A percentile compares a stretch with the other conserved stretches of the same genome.
Conservation (phyloP, 179 eudicot genomes). For the Spinacia oleracea region DNA sequence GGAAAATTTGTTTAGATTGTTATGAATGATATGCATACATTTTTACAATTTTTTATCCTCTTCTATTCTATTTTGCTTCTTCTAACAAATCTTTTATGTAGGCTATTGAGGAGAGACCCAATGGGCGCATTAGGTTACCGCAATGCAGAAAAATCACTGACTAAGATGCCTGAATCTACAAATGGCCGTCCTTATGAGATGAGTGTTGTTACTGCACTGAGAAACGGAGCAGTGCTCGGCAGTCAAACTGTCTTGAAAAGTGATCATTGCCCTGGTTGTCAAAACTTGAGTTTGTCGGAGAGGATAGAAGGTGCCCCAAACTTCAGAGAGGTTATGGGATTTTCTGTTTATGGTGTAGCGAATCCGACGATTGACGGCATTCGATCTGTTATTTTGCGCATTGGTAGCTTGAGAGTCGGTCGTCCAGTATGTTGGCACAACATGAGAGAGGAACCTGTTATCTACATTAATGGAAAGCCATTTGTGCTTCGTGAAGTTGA, state of each 20-base stretch:
- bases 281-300: slow-evolving; percentile 68
- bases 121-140: slow-evolving; percentile 96
- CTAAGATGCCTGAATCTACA: slow-evolving; percentile 55
- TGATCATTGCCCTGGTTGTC: slow-evolving; percentile 96
- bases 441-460: slow-evolving; percentile 98
- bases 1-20: neutral
- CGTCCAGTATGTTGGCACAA: slow-evolving; percentile 94
- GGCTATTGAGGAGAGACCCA: slow-evolving; percentile 93
- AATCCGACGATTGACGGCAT: slow-evolving; percentile 93
- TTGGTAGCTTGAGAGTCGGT: slow-evolving; percentile 66
- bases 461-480: slow-evolving; percentile 93
- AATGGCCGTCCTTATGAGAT: slow-evolving; percentile 83
- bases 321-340: slow-evolving; percentile 90
- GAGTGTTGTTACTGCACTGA: slow-evolving; percentile 82
- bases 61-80: slow-evolving; percentile 11
- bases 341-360: slow-evolving; percentile 97
- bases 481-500: slow-evolving; percentile 99
- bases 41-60: neutral
- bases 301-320: slow-evolving; percentile 99
- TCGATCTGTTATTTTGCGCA: slow-evolving; percentile 76
- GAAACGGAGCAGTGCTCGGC: slow-evolving; percentile 90
- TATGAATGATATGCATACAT: slow-evolving; percentile 3
- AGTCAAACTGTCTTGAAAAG: slow-evolving; percentile 96
- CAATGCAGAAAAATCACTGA: slow-evolving; percentile 41
- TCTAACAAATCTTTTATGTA: slow-evolving; percentile 32